A percentile compares a stretch with the other conserved stretches of the same genome.
phyloP scores from a whole-genome alignment of 2,329 filamentous ascomycete species.

The Keithomyces neogunnii region DNA sequence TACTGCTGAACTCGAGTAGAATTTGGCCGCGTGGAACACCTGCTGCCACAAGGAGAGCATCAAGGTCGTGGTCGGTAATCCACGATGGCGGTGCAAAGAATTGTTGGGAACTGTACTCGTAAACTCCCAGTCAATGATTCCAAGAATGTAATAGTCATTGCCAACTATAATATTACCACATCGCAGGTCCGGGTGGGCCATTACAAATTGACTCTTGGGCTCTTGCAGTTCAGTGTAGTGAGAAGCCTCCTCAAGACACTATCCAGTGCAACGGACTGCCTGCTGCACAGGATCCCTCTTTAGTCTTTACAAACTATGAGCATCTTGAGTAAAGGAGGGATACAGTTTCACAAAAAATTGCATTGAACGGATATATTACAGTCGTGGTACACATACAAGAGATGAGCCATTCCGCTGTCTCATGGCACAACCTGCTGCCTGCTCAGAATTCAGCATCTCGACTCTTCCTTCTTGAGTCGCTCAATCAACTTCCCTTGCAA shows the following conservation, averaged over 20 bases:
- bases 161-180: conserved; percentile 16
- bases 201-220: conserved; percentile 6
- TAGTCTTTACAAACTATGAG: too few species aligned
- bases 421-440: too few species aligned
- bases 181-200: conserved; percentile 11
- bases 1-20: neutral
- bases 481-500: conserved; percentile 45
- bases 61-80: conserved; percentile 8
- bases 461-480: conserved; percentile 39
- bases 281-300: too few species aligned
- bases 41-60: neutral
- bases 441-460: neutral
- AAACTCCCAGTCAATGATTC: conserved; percentile 19
- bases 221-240: neutral
- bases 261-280: conserved; percentile 5
- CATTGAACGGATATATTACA: too few species aligned
- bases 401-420: too few species aligned
- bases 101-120: conserved; percentile 8
- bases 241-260: neutral
- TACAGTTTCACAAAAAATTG: too few species aligned
- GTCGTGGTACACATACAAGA: too few species aligned
- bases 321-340: too few species aligned
- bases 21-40: neutral
- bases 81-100: conserved; percentile 12
- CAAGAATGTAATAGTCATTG: conserved; percentile 13